Percentiles rank a stretch among this genome's conserved stretches.
phyloP scores from a whole-genome alignment of 805 yeast genomes.

The Spathaspora passalidarum region DNA sequence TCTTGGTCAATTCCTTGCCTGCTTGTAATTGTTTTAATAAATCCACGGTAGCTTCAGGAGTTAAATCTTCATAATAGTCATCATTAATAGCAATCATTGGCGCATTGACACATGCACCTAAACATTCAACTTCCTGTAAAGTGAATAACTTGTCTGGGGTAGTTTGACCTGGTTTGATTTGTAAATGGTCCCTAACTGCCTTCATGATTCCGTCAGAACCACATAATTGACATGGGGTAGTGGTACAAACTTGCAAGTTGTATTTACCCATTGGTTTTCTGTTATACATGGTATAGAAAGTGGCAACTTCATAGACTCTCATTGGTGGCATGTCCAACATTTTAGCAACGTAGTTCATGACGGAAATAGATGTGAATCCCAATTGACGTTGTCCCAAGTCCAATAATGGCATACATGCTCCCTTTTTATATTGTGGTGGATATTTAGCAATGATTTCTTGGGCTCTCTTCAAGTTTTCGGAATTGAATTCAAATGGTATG shows the following conservation, averaged over 20 bases:
- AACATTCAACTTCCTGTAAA: constrained; percentile 83
- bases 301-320: constrained; percentile 92
- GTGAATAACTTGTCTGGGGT: constrained; percentile 74
- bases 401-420: constrained; percentile 83
- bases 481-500: constrained; percentile 68
- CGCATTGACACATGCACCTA: constrained; percentile 89
- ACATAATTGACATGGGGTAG: constrained; percentile 86
- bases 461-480: constrained; percentile 67
- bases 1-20: constrained; percentile 53
- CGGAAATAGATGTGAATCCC: constrained; percentile 82
- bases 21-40: constrained; percentile 60
- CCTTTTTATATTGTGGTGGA: constrained; percentile 83
- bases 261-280: constrained; percentile 83
- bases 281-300: constrained; percentile 89
- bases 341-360: constrained; percentile 87
- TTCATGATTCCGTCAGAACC: constrained; percentile 77
- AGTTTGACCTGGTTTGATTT: constrained; percentile 73
- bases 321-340: constrained; percentile 85
- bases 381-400: constrained; percentile 85
- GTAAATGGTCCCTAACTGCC: constrained; percentile 59
- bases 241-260: constrained; percentile 82
- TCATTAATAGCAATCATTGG: constrained; percentile 87
- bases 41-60: constrained; percentile 59
- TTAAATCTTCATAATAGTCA: constrained; percentile 79
- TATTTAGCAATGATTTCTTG: constrained; percentile 71